Percentiles rank a stretch among this genome's conserved stretches.
Conservation (phyloP, 345 rosid species). For the Eucalyptus erythrocorys region DNA sequence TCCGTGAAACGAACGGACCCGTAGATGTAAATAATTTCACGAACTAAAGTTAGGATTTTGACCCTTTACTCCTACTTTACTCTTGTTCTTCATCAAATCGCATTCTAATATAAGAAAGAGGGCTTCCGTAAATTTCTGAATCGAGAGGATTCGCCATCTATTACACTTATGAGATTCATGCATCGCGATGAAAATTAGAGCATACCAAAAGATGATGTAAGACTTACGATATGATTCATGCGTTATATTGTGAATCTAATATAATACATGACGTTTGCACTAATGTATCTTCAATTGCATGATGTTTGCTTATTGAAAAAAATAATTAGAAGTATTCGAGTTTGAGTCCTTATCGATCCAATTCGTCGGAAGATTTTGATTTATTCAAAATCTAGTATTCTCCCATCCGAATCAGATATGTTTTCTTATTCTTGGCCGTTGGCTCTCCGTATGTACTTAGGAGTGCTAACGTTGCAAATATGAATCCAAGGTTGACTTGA, state of each 20-base stretch:
- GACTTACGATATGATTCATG: not conserved
- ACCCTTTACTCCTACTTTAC: not conserved
- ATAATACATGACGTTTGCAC: not conserved
- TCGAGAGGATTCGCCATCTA: not conserved
- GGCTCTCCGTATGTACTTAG: no score
- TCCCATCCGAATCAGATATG: no score
- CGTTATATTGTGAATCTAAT: not conserved
- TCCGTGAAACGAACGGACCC: no score
- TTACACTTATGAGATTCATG: not conserved
- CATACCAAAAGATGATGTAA: not conserved
- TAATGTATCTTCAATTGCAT: not conserved
- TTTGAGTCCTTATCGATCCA: no score
- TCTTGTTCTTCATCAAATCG: not conserved
- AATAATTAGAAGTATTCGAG: no score
- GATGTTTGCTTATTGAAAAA: no score
- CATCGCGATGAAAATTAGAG: not conserved
- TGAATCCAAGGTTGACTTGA: no score
- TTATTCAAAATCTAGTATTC: no score
- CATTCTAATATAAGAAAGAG: not conserved
- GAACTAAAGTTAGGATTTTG: rapidly evolving
- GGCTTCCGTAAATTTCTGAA: not conserved
- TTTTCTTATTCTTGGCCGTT: no score
- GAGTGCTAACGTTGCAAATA: no score
- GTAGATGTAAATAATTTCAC: not conserved
- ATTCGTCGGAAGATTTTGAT: no score